Evolutionary conservation across 129 eudicot genomes (phyloP).

Genomic region (Pittosporum tobira): DNA sequence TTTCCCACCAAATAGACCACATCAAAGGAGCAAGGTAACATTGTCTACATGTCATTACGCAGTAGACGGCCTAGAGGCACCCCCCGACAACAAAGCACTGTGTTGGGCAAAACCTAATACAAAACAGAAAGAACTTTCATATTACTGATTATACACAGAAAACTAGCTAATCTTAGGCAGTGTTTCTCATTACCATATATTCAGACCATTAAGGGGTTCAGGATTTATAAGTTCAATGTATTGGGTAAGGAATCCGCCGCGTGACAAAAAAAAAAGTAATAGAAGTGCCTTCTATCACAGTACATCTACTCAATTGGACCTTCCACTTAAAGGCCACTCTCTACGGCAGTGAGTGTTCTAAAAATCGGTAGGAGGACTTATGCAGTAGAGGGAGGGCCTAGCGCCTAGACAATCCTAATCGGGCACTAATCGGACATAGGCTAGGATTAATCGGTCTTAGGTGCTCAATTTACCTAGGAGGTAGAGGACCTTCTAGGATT

Average conservation of each 20-base stretch:
- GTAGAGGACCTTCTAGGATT: no score
- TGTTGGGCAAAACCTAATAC: not conserved
- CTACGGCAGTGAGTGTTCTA: no score
- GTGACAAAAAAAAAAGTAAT: not conserved
- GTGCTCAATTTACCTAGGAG: no score
- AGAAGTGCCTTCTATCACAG: not conserved
- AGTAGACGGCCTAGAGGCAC: not conserved
- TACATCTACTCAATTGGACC: not conserved
- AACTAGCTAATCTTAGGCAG: not conserved
- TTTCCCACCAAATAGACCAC: no score
- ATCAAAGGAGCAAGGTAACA: not conserved
- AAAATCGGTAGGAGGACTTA: no score
- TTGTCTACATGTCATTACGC: not conserved
- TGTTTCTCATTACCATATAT: not conserved
- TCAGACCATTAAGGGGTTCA: no score
- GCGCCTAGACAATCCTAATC: no score
- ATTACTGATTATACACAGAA: not conserved
- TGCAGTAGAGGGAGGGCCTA: no score
- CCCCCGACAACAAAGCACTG: not conserved
- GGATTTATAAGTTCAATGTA: no score
- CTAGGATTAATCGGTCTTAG: no score
- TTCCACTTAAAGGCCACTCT: not conserved
- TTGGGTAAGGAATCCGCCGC: not conserved
- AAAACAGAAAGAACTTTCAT: not conserved
- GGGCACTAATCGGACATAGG: no score